Evolutionary conservation across 2,329 filamentous ascomycete genomes (phyloP).

Genomic region (Stylonectria norvegica): DNA sequence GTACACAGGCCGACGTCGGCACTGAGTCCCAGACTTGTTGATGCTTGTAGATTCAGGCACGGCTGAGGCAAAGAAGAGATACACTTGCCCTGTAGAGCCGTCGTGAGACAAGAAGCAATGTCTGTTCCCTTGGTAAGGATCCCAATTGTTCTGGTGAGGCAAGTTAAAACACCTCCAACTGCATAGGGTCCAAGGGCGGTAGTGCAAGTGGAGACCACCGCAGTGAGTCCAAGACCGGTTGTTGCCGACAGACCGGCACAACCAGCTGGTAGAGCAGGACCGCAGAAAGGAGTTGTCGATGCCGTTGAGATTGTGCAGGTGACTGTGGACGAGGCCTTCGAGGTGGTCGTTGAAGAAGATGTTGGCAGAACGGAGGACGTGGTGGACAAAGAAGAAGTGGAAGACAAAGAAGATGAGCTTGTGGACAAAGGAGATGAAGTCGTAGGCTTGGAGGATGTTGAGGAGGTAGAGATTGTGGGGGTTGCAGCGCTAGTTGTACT

Average conservation of each 20-base stretch:
- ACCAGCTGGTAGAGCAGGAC: constrained; percentile 4
- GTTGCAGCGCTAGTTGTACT: too few relatives aligned
- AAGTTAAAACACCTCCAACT: constrained; percentile 5
- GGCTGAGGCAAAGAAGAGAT: constrained; percentile 6
- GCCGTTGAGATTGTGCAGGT: too few relatives aligned
- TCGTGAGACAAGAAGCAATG: constrained; percentile 9
- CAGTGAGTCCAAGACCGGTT: constrained; percentile 3
- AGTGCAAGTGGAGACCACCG: constrained; percentile 6
- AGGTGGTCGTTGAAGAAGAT: neutral
- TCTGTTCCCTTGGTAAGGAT: constrained; percentile 5
- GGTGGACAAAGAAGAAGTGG: neutral
- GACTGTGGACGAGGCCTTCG: too few relatives aligned
- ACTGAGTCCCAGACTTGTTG: constrained; percentile 1
- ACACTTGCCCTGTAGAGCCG: constrained; percentile 6
- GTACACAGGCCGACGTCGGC: constrained; percentile 4
- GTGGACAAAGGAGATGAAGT: too few relatives aligned
- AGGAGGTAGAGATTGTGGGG: too few relatives aligned
- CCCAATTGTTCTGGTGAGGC: constrained; percentile 1
- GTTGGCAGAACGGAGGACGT: neutral
- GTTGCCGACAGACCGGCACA: constrained; percentile 4
- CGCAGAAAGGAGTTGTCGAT: constrained; percentile 2
- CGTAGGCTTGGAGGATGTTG: too few relatives aligned
- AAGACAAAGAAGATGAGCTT: too few relatives aligned
- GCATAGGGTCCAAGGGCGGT: constrained; percentile 9
- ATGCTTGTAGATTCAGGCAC: constrained; percentile 1